These are phyloP conservation scores for Aaosphaeria arxii DNA, from an alignment of 2,329 filamentous ascomycete species.

Conservation along the genomic window DNA sequence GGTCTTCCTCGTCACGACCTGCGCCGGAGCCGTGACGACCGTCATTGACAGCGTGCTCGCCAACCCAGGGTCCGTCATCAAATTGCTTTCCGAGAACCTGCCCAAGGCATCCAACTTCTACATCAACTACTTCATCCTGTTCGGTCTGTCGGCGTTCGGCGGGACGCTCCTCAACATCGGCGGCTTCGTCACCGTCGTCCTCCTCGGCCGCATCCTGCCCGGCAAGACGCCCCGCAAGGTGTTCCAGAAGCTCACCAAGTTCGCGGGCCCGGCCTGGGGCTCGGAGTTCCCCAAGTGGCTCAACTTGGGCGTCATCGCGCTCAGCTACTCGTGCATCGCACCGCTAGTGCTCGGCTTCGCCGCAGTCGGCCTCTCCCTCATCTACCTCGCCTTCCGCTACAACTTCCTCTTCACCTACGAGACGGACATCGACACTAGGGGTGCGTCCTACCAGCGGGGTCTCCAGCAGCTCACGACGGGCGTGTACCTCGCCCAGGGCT, in stretches of 20 bases:
- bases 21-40: slow-evolving; percentile 74
- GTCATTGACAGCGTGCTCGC: slow-evolving; percentile 53
- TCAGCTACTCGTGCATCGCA: slow-evolving; percentile 49
- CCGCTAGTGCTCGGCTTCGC: slow-evolving; percentile 48
- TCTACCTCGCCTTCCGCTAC: slow-evolving; percentile 50
- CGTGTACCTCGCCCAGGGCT: slow-evolving; percentile 48
- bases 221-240: slow-evolving; percentile 47
- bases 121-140: slow-evolving; percentile 89
- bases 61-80: slow-evolving; percentile 59
- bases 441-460: slow-evolving; percentile 45
- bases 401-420: slow-evolving; percentile 50
- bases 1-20: slow-evolving; percentile 83
- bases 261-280: slow-evolving; percentile 45
- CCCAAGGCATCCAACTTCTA: slow-evolving; percentile 93
- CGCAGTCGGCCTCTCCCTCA: slow-evolving; percentile 41
- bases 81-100: slow-evolving; percentile 68
- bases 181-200: slow-evolving; percentile 76
- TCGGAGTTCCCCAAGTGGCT: slow-evolving; percentile 47
- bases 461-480: slow-evolving; percentile 47
- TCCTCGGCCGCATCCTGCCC: slow-evolving; percentile 65
- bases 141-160: slow-evolving; percentile 54
- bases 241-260: slow-evolving; percentile 42
- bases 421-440: slow-evolving; percentile 46
- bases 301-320: slow-evolving; percentile 44
- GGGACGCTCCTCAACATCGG: slow-evolving; percentile 68